Conservation (phyloP, 208 protist species). For the Trypanosoma melophagium region DNA sequence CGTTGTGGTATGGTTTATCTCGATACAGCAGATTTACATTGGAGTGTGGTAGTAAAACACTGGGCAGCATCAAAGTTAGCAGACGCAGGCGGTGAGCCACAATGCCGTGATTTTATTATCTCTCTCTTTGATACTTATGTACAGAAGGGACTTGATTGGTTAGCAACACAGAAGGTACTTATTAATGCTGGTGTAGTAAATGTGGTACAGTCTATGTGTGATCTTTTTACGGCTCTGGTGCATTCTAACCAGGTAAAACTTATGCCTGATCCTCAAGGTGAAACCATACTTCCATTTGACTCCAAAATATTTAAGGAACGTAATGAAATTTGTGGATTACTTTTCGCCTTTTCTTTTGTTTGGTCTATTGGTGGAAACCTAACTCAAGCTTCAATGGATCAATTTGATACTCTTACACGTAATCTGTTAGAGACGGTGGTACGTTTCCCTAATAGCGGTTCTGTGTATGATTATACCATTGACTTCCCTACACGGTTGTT, state of each 20-base stretch:
- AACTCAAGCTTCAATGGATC: conserved; percentile 76
- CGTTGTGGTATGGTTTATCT: conserved; percentile 99
- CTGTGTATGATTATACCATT: conserved; percentile 94
- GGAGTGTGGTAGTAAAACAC: conserved; percentile 83
- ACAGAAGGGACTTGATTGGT: conserved; percentile 84
- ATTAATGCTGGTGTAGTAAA: conserved; percentile 92
- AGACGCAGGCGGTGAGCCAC: conserved; percentile 43
- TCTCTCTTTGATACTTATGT: conserved; percentile 91
- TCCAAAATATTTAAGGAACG: conserved; percentile 78
- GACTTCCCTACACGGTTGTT: conserved; percentile 83
- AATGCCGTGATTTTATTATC: conserved; percentile 81
- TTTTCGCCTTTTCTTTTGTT: conserved; percentile 95
- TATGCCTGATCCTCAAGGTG: conserved; percentile 61
- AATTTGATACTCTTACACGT: conserved; percentile 90
- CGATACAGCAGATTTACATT: conserved; percentile 91
- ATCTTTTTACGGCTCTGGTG: conserved; percentile 89
- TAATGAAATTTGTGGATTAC: conserved; percentile 86
- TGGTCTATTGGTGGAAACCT: conserved; percentile 97
- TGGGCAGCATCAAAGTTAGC: conserved; percentile 89
- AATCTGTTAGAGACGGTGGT: conserved; percentile 82
- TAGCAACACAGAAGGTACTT: conserved; percentile 76
- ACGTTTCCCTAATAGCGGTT: conserved; percentile 85
- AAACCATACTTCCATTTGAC: conserved; percentile 49
- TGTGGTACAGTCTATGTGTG: conserved; percentile 91
- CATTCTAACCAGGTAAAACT: conserved; percentile 72